Conservation (phyloP, 192 early-diverging fungal genomes). For the Diversispora eburnea region DNA sequence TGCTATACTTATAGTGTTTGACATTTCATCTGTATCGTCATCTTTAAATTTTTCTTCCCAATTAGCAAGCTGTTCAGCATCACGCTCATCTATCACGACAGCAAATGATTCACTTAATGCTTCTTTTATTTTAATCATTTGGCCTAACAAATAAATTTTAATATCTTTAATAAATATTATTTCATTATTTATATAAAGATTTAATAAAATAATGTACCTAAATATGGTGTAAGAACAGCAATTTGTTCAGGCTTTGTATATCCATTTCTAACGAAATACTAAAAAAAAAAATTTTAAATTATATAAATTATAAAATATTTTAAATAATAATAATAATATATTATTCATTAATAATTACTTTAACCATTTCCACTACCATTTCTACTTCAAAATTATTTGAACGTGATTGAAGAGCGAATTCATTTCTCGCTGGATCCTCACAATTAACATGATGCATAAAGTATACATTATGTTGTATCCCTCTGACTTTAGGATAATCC, state of each 20-base stretch:
- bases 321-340: neutral
- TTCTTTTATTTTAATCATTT: constrained; percentile 44
- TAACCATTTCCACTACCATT: constrained; percentile 47
- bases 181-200: too few species aligned
- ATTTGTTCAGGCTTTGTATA: constrained; percentile 45
- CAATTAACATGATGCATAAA: constrained; percentile 48
- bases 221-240: constrained; percentile 53
- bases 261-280: constrained; percentile 50
- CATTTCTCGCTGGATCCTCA: constrained; percentile 36
- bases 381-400: constrained; percentile 46
- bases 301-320: neutral
- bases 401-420: constrained; percentile 44
- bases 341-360: neutral
- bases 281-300: neutral
- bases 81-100: constrained; percentile 40
- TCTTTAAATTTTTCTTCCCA: constrained; percentile 22
- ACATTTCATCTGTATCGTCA: neutral
- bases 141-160: constrained; percentile 29
- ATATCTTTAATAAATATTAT: too few species aligned
- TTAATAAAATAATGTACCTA: neutral
- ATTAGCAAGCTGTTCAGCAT: constrained; percentile 33
- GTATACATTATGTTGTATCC: constrained; percentile 44
- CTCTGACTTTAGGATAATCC: constrained; percentile 35
- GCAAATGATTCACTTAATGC: constrained; percentile 29
- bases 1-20: neutral